Evolutionary conservation across 495 filamentous ascomycete genomes (phyloP).

Genomic region (Podospora australis): DNA sequence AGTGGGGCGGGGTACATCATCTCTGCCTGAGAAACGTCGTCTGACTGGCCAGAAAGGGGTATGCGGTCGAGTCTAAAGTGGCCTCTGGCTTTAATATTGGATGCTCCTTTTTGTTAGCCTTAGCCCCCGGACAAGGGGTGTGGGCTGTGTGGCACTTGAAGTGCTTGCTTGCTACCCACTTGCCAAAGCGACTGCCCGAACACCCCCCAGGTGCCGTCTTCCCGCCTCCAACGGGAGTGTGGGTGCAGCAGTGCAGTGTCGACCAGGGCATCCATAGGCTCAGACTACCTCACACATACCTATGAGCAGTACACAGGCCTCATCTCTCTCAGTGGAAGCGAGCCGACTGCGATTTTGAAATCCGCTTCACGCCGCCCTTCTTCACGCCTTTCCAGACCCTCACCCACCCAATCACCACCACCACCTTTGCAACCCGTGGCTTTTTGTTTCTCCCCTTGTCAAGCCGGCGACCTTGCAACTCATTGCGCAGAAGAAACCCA

Average conservation of each 20-base stretch:
- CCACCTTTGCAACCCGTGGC: too few relatives aligned
- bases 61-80: constrained; percentile 6
- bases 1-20: constrained; percentile 6
- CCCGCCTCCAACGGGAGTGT: constrained; percentile 13
- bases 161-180: background rate
- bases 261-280: background rate
- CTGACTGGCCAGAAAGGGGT: constrained; percentile 1
- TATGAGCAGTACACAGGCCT: constrained; percentile 7
- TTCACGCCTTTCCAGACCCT: background rate
- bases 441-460: constrained; percentile 1
- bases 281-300: background rate
- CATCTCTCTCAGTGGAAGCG: constrained; percentile 15
- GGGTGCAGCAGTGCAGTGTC: constrained; percentile 8
- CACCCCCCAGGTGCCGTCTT: constrained; percentile 3
- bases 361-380: background rate
- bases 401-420: background rate
- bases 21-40: constrained; percentile 1
- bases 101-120: constrained; percentile 17
- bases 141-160: constrained; percentile 11
- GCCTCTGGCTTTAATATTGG: constrained; percentile 12
- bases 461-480: constrained; percentile 3
- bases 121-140: constrained; percentile 3
- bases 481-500: background rate
- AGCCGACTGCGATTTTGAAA: constrained; percentile 7
- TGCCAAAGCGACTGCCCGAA: background rate